Conservation (phyloP, 305 asterid genomes). For the Stenogyne calaminthoides region DNA sequence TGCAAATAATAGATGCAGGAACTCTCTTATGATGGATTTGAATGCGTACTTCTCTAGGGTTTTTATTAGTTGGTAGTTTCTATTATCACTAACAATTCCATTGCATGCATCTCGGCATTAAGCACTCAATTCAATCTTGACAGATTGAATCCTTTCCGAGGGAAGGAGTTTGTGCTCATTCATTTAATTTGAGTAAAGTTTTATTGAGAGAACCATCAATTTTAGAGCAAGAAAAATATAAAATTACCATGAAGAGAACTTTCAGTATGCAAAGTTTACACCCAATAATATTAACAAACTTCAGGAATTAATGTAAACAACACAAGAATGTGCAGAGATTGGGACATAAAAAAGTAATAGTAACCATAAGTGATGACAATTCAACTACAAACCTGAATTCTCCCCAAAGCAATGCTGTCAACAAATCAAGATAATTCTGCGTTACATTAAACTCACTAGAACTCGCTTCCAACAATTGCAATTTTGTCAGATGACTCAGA, state of each 20-base stretch:
- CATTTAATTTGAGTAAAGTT: no score
- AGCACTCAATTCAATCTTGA: slow-evolving; percentile 2
- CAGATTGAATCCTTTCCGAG: background rate
- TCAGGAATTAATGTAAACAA: slow-evolving; percentile 4
- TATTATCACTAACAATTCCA: background rate
- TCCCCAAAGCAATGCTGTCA: slow-evolving; percentile 98
- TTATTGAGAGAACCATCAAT: no score
- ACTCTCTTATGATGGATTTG: slow-evolving; percentile 78
- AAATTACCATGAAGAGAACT: no score
- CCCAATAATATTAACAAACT: background rate
- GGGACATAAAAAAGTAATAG: background rate
- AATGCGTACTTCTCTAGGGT: slow-evolving; percentile 34
- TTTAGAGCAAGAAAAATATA: no score
- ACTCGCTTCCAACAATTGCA: slow-evolving; percentile 94
- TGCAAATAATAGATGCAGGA: slow-evolving; percentile 32
- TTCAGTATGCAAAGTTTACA: background rate
- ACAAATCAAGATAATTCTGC: slow-evolving; percentile 98
- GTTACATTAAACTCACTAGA: no score
- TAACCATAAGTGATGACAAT: slow-evolving; percentile 19
- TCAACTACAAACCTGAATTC: slow-evolving; percentile 74
- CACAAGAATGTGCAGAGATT: slow-evolving; percentile 14
- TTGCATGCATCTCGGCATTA: background rate
- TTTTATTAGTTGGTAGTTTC: background rate
- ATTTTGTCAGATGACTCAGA: slow-evolving; percentile 76
- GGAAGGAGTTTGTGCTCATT: background rate